Conservation (phyloP, 331 rosid genomes). For the Telfairia occidentalis region DNA sequence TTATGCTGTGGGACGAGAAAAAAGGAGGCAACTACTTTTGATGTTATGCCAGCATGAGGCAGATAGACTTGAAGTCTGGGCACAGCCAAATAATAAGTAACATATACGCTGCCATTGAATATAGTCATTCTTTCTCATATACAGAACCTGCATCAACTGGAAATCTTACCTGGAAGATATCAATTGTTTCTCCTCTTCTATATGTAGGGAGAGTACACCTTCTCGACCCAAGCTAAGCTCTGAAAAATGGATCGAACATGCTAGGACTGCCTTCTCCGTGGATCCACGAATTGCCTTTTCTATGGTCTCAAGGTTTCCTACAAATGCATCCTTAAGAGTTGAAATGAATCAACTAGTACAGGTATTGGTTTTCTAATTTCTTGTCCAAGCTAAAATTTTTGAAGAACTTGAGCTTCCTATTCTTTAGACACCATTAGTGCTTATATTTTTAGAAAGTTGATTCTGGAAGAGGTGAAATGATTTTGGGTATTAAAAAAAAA, state of each 20-base stretch:
- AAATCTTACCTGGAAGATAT: neutral
- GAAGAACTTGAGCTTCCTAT: conserved; percentile 10
- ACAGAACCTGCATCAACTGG: neutral
- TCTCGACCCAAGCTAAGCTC: conserved; percentile 63
- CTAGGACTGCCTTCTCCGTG: conserved; percentile 88
- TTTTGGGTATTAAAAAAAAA: neutral
- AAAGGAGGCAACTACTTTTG: conserved; percentile 68
- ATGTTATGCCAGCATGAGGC: conserved; percentile 94
- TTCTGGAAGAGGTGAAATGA: neutral
- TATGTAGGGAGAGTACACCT: conserved; percentile 54
- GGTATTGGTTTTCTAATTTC: conserved; percentile 36
- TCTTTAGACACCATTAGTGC: neutral
- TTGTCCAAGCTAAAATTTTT: conserved; percentile 2
- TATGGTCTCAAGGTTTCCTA: conserved; percentile 71
- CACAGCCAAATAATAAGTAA: conserved; percentile 90
- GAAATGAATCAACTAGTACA: conserved; percentile 89
- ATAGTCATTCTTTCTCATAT: neutral
- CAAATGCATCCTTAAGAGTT: conserved; percentile 62
- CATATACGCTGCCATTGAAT: conserved; percentile 9
- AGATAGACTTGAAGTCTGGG: conserved; percentile 98
- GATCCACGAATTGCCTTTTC: conserved; percentile 85
- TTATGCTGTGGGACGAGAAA: conserved; percentile 72
- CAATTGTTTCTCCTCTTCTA: conserved; percentile 10
- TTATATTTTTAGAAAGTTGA: neutral
- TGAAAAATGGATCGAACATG: conserved; percentile 81